A percentile compares a stretch with the other conserved stretches of the same genome.
Conservation (phyloP, 2,329 filamentous ascomycete genomes). For the Aspergillus tamarii region DNA sequence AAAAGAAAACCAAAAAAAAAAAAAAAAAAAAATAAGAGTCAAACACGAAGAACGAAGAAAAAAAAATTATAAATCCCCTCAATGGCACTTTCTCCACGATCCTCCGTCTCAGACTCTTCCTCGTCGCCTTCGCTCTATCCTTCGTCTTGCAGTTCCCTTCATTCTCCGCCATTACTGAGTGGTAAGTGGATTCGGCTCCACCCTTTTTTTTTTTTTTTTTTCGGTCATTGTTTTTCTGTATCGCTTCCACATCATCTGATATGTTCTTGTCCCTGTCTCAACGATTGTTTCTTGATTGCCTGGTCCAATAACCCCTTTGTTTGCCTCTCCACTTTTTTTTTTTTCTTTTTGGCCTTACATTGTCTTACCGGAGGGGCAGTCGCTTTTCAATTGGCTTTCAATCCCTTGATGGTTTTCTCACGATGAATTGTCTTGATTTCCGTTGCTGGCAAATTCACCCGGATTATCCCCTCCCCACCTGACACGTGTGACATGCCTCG, state of each 20-base stretch:
- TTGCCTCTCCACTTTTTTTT: not conserved
- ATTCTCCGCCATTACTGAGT: slow-evolving; percentile 22
- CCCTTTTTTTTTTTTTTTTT: not conserved
- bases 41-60: not conserved
- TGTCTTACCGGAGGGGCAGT: not conserved
- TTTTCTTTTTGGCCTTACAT: not conserved
- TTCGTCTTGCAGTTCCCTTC: slow-evolving; percentile 35
- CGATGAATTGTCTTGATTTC: slow-evolving; percentile 13
- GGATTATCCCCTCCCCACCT: slow-evolving; percentile 21
- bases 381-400: slow-evolving; percentile 1
- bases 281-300: not conserved
- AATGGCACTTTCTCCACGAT: slow-evolving; percentile 20
- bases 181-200: slow-evolving; percentile 16
- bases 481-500: slow-evolving; percentile 36
- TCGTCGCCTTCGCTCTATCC: slow-evolving; percentile 31
- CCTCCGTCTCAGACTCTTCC: slow-evolving; percentile 24
- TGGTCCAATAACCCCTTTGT: not conserved
- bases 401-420: slow-evolving; percentile 7
- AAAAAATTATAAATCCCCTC: slow-evolving; percentile 11
- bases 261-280: not conserved
- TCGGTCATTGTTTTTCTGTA: not conserved
- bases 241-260: not conserved
- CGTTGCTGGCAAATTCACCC: slow-evolving; percentile 6
- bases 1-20: slow-evolving; percentile 4
- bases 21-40: not conserved